A percentile compares a stretch with the other conserved stretches of the same genome.
Conservation (phyloP, 2,329 filamentous ascomycete genomes). For the Pseudogymnoascus sp. region DNA sequence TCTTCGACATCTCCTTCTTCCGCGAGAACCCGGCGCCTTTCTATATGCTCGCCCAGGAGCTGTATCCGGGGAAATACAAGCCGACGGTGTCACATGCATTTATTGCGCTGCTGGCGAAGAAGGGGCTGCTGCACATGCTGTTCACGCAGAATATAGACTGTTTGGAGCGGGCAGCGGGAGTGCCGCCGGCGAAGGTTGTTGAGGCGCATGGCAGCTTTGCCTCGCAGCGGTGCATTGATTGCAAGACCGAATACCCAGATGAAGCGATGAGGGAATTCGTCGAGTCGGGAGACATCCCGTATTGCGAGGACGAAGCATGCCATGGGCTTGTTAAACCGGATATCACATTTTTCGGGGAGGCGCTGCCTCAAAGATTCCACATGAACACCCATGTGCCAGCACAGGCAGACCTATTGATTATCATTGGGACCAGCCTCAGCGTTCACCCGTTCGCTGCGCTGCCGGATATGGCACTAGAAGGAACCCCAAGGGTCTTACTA, state of each 20-base stretch:
- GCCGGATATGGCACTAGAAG: conserved; percentile 53
- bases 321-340: conserved; percentile 71
- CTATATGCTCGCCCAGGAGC: conserved; percentile 82
- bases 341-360: conserved; percentile 77
- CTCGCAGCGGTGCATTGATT: conserved; percentile 84
- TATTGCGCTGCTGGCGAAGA: conserved; percentile 70
- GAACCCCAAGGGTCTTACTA: conserved; percentile 71
- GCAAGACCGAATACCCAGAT: conserved; percentile 62
- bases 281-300: conserved; percentile 57
- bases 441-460: conserved; percentile 86
- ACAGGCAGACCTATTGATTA: conserved; percentile 67
- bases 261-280: conserved; percentile 67
- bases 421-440: conserved; percentile 80
- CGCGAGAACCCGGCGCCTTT: conserved; percentile 76
- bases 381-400: conserved; percentile 44
- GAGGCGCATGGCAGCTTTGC: conserved; percentile 97
- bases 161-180: conserved; percentile 77
- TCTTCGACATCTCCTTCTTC: conserved; percentile 92
- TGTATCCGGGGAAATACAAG: conserved; percentile 82
- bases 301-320: conserved; percentile 55
- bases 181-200: conserved; percentile 72
- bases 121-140: conserved; percentile 70
- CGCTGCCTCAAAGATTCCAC: conserved; percentile 58
- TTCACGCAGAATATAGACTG: conserved; percentile 99
- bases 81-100: conserved; percentile 90